These are phyloP conservation scores for Lagenidium sp. DNA, from an alignment of 352 stramenopile genomes.

Conservation along the genomic window DNA sequence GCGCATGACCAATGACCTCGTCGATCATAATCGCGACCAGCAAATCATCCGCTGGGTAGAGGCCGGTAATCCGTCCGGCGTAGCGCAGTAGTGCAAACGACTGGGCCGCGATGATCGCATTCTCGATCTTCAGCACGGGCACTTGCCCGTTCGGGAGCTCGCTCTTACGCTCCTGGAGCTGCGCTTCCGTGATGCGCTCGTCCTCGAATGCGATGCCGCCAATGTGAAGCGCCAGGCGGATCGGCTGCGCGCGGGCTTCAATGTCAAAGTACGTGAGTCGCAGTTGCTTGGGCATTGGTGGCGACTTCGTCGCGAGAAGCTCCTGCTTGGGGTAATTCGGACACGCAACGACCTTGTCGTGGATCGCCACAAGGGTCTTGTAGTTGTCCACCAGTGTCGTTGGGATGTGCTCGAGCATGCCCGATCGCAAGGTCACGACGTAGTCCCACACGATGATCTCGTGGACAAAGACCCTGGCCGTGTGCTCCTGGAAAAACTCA, in stretches of 20 bases:
- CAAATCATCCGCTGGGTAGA: conserved; percentile 8
- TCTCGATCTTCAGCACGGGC: conserved; percentile 20
- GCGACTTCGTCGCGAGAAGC: neutral
- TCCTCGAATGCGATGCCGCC: conserved; percentile 25
- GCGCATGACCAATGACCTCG: conserved; percentile 38
- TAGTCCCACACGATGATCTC: conserved; percentile 17
- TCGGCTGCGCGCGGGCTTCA: conserved; percentile 25
- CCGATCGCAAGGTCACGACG: conserved; percentile 2
- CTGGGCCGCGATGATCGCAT: conserved; percentile 18
- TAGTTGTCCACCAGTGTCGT: conserved; percentile 8
- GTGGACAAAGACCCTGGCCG: conserved; percentile 12
- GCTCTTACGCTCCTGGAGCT: conserved; percentile 14
- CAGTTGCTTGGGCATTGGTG: conserved; percentile 17
- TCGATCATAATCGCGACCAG: conserved; percentile 3
- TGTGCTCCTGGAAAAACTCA: conserved; percentile 1
- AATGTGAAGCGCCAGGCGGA: conserved; percentile 29
- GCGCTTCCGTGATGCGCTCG: conserved; percentile 12
- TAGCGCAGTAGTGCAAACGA: conserved; percentile 49
- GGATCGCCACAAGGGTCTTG: conserved; percentile 3
- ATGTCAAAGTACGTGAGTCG: conserved; percentile 54
- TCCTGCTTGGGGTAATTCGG: neutral
- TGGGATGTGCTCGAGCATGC: conserved; percentile 6
- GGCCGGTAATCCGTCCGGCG: conserved; percentile 35
- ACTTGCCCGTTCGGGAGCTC: conserved; percentile 17
- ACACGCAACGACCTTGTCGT: conserved; percentile 1